Percentiles rank a stretch among this genome's conserved stretches.
phyloP scores from a whole-genome alignment of 805 yeast genomes.

The Soucietia sequanensis region DNA sequence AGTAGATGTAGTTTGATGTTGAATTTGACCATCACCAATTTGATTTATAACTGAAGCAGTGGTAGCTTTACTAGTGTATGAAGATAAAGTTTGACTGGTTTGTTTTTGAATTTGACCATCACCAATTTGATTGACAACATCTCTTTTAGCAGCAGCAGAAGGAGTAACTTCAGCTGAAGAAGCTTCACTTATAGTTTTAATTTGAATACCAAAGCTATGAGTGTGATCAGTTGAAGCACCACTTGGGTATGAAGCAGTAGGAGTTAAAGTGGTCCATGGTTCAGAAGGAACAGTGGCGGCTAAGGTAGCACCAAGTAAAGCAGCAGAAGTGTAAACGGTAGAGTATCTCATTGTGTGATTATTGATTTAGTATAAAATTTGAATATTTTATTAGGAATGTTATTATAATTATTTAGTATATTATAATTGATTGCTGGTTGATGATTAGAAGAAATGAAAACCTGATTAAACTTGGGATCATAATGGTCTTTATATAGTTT shows the following conservation, averaged over 20 bases:
- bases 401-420: too few relatives aligned
- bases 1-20: constrained; percentile 38
- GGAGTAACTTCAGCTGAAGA: constrained; percentile 29
- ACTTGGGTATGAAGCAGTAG: constrained; percentile 48
- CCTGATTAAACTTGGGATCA: too few relatives aligned
- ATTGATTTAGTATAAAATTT: constrained; percentile 8
- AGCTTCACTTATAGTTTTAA: constrained; percentile 47
- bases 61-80: constrained; percentile 36
- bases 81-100: constrained; percentile 24
- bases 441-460: too few relatives aligned
- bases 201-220: constrained; percentile 66
- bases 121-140: constrained; percentile 53
- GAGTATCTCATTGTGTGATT: constrained; percentile 6
- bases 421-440: background rate
- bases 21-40: constrained; percentile 48
- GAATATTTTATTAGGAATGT: background rate
- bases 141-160: constrained; percentile 25
- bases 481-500: too few relatives aligned
- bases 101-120: constrained; percentile 62
- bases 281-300: constrained; percentile 67
- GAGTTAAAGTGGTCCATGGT: constrained; percentile 74
- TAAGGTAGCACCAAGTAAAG: constrained; percentile 47
- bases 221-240: constrained; percentile 59
- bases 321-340: constrained; percentile 16
- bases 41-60: constrained; percentile 43